These are phyloP conservation scores for Nannizziopsis barbatae DNA, from an alignment of 2,329 filamentous ascomycete genomes.

Conservation along the genomic window DNA sequence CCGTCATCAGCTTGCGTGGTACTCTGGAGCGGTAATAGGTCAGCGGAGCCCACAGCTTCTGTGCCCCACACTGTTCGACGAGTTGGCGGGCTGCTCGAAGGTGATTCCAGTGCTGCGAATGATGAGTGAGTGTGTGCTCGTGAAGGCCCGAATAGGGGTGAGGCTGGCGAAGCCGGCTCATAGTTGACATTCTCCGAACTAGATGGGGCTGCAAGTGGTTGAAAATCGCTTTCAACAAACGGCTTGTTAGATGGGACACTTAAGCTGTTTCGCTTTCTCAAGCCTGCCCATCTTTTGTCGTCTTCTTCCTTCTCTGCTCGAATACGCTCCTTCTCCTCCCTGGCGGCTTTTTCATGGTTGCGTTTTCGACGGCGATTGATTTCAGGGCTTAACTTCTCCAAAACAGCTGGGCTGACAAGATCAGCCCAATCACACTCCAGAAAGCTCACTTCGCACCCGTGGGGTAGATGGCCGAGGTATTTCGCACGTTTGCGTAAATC, in stretches of 20 bases:
- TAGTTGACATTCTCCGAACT: conserved; percentile 20
- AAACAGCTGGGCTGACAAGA: conserved; percentile 61
- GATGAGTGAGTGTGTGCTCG: conserved; percentile 20
- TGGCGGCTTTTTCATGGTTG: conserved; percentile 69
- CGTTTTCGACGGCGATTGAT: conserved; percentile 64
- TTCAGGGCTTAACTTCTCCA: conserved; percentile 66
- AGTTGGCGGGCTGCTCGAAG: conserved; percentile 69
- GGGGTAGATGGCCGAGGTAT: conserved; percentile 75
- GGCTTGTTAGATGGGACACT: conserved; percentile 32
- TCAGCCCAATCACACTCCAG: conserved; percentile 93
- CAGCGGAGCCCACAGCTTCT: conserved; percentile 50
- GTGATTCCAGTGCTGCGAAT: conserved; percentile 52
- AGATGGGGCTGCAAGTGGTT: conserved; percentile 42
- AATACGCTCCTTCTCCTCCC: conserved; percentile 74
- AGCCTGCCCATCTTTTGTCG: conserved; percentile 55
- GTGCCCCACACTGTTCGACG: conserved; percentile 91
- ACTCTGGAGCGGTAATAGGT: conserved; percentile 20
- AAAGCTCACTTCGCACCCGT: conserved; percentile 84
- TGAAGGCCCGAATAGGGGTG: conserved; percentile 33
- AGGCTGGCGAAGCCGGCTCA: conserved; percentile 29
- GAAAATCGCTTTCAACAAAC: conserved; percentile 53
- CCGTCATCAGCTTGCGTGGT: conserved; percentile 55
- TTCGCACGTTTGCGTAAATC: conserved; percentile 71
- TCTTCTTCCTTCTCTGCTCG: conserved; percentile 72
- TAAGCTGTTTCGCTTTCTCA: conserved; percentile 49